These are phyloP conservation scores for Tolypocladium ovalisporum DNA, from an alignment of 2,329 filamentous ascomycete species.

Conservation along the genomic window DNA sequence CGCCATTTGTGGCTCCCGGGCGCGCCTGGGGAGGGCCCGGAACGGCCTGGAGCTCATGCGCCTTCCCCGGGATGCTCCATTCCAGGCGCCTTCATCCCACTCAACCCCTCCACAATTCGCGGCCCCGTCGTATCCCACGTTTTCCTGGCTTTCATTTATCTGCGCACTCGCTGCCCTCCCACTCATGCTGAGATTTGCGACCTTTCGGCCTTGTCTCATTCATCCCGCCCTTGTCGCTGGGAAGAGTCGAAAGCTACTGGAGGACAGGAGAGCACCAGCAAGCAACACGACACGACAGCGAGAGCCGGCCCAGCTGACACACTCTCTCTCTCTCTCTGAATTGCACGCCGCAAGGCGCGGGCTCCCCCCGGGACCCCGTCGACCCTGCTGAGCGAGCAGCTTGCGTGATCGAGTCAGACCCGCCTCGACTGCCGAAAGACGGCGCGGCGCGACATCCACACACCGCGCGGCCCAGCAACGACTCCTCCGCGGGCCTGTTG, in stretches of 20 bases:
- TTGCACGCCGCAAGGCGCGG: neutral
- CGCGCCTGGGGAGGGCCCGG: too few species aligned
- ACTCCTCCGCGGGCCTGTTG: neutral
- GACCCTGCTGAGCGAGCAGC: neutral
- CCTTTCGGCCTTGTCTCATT: neutral
- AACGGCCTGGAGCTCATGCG: too few species aligned
- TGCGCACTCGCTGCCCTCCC: neutral
- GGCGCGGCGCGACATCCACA: neutral
- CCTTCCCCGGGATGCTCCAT: constrained; percentile 1
- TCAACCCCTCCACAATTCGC: neutral
- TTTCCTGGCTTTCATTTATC: neutral
- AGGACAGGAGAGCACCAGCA: neutral
- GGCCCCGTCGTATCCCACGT: neutral
- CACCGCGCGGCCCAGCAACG: neutral
- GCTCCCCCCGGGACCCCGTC: neutral
- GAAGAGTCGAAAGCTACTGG: neutral
- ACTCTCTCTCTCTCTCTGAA: neutral
- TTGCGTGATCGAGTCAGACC: neutral
- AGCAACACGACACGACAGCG: neutral
- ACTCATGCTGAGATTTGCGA: neutral
- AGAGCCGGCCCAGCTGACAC: neutral
- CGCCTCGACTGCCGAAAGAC: neutral
- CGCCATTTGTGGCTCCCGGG: neutral
- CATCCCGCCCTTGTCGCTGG: neutral
- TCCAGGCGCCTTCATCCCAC: neutral